Conservation (phyloP, 176 grass and related monocot species). For the maize (Zea mays) region Zm-B73-REFERENCE-NAM-5.0 NC_050096.1:234061001-234061500, state of each 20-base stretch:
- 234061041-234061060: no score
- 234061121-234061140: neutral
- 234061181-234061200: slow-evolving; percentile 13
- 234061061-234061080: neutral
- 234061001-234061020: no score
- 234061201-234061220: neutral
- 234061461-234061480: neutral
- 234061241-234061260: slow-evolving; percentile 35
- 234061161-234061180: neutral
- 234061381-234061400: slow-evolving; percentile 8
- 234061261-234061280: slow-evolving; percentile 15
- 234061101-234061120: neutral
- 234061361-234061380: neutral
- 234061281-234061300: neutral
- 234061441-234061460: neutral
- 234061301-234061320: neutral
- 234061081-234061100: neutral
- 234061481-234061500: slow-evolving; percentile 50
- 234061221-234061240: neutral
- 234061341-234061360: slow-evolving; percentile 7
- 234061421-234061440: slow-evolving; percentile 32
- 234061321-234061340: neutral
- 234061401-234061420: slow-evolving; percentile 58
- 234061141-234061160: neutral
- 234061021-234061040: no score